Evolutionary conservation across 495 filamentous ascomycete genomes (phyloP), one percentile per base, ranked within the genome.

Genomic region (Hapsidospora chrysogenum): DNA sequence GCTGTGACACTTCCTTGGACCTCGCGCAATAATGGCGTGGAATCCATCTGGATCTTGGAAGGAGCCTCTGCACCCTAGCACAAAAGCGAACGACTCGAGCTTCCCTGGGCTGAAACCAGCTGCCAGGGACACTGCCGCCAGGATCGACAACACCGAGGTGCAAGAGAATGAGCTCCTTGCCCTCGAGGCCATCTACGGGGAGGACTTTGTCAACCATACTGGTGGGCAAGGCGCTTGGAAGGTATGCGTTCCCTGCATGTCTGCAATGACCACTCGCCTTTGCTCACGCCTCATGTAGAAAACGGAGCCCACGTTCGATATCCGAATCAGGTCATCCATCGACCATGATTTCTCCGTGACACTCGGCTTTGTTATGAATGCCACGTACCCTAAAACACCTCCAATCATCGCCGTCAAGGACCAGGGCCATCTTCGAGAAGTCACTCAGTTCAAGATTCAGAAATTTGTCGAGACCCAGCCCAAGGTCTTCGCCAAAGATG

Each of bases 81-180:
- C n/a, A n/a, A n/a, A 61, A 57, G 54, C 52, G 35, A 44, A 45
- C 37, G 44, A 49, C 33, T 48, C 58, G 41, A 58, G 43, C 37
- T 57, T 53, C 40, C 56, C 64, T 13, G 57, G 60, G 35, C 60
- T 60, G 28, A 49, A 51, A 36, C 45, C 53, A 34, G 15, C 57
- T 19, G 57, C 52, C 39, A 41, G 36, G 30, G 54, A 51, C 17
- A 28, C 49, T 27, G 41, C 42, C 13, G 31, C 48, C 2, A 57
- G 51, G 30, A 76, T 78, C 11, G 72, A 89, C 47, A 92, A 95
- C 54, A 66, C 75, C 29, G 76, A 89, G 49, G 73, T 78, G 15
- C 89, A 96, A 59, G 60, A 78, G 38, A 76, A 93, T 49, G 89
- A 97, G 60, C 63, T 87, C 22, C 76, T 92, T 55, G 89, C 74